Evolutionary conservation across 2,329 filamentous ascomycete genomes (phyloP), one percentile per base, ranked within the genome.

Genomic region (Colletotrichum trifolii): DNA sequence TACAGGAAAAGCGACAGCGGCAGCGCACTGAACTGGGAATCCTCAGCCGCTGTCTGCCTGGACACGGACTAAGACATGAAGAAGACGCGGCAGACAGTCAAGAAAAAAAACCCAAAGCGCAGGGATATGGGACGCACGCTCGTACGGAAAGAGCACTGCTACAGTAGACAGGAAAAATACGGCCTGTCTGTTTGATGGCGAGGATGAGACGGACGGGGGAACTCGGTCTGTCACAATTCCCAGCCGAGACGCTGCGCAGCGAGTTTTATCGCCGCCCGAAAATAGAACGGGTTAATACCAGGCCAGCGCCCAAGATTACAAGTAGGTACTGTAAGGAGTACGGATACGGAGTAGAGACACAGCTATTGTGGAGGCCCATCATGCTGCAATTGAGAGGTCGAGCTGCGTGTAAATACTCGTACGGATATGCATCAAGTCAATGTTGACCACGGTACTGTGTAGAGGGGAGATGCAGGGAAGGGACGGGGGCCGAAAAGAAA

Each of bases 241-340:
- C 47, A 42, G 54, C 54, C 48, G 40, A 50, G 45, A 35, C 62
- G 62, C 45, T 53, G 58, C 63, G 62, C 46, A 48, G 58, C 52
- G 58, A 53, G 63, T 63, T 66, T 66, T 60, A 54, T 64, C 58
- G 63, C 63, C 53, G 40, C 50, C 58, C 63, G 58, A 63, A 66
- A 66, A 66, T 66, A 66, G 58, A 66, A 57, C 53, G 58, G 47
- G 50, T 47, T 40, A 54, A 50, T 10, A n/a, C 35, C 49, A 54
- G 61, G 50, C 35, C 55, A 36, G 13, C 34, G 11, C n/a, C 42
- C 40, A 49, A 45, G 48, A 13, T 25, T 35, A 47, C 17, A 17
- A 17, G 17, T 17, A 17, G 17, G 17, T 17, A 17, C 17, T 17
- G 17, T 17, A 17, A 17, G 17, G 2, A 17, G 17, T 17, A 17